These are phyloP conservation scores for Apophysomyces ossiformis DNA, from an alignment of 371 early-diverging fungal species.

Conservation along the genomic window DNA sequence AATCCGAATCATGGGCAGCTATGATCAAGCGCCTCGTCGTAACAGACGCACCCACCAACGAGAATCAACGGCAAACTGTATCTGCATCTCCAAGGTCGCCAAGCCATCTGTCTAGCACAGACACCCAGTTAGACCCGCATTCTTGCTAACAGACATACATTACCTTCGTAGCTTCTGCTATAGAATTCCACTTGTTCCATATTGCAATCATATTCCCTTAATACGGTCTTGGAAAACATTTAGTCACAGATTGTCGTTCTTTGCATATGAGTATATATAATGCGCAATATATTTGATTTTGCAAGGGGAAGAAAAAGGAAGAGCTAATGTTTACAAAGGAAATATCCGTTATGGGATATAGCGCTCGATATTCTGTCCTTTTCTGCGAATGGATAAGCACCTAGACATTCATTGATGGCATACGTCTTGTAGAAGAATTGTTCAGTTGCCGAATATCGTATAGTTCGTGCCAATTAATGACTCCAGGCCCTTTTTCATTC, in stretches of 20 bases:
- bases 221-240: too few relatives aligned
- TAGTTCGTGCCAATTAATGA: constrained; percentile 64
- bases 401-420: neutral
- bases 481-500: constrained; percentile 52
- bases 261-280: too few relatives aligned
- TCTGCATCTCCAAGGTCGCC: neutral
- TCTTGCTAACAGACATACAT: neutral
- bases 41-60: constrained; percentile 36
- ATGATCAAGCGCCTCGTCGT: constrained; percentile 50
- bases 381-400: neutral
- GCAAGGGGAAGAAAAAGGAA: neutral
- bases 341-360: neutral
- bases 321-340: neutral
- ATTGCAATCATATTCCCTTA: too few relatives aligned
- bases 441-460: constrained; percentile 47
- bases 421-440: neutral
- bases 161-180: neutral
- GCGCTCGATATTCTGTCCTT: neutral
- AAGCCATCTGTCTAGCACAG: neutral
- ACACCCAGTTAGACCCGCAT: neutral
- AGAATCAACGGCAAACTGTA: constrained; percentile 7
- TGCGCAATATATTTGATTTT: too few relatives aligned
- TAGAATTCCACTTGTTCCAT: too few relatives aligned
- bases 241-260: too few relatives aligned
- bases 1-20: constrained; percentile 47